Evolutionary conservation across 768 basidiomycete species (phyloP), one percentile per base, ranked within the genome.

Genomic region (Termitomyces titanicus): DNA sequence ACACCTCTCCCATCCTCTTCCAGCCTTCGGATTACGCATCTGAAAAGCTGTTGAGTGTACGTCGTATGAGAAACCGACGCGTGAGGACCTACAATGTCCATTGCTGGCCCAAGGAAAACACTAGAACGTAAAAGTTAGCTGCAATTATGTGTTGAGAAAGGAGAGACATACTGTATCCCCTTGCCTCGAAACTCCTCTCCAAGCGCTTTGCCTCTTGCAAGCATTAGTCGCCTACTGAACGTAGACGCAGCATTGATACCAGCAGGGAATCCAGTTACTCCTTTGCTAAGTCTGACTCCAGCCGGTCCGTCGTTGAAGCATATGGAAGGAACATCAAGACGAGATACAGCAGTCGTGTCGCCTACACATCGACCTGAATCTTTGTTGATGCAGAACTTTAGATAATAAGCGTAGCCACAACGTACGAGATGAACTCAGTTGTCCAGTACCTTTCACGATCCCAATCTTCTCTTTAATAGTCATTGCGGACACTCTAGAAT

Each of bases 151-250:
- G 7, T 17, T n/a, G 5, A 12, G 13, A 5, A 10, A 24, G n/a
- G 35, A 7, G 3, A 15, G 5, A 61, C 65, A 17, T 43, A 77
- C 77, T 77, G 72, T 5, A 81, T 81, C 22, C 89, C 89, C 66
- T 88, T 86, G 12, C 77, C 83, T n/a, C 79, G 70, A 65, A 82
- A 86, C 66, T 92, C 89, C 51, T 81, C 72, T 3, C 82, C 88
- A 58, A 90, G 70, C 0, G 85, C 85, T 3, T 73, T 70, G 4
- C 84, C 88, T 44, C 88, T 74, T 34, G 77, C 74, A 47, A 81
- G 78, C 74, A 89, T 87, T 9, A 89, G 69, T 33, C 84, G 74
- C 27, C 80, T 74, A 65, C 87, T 81, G 63, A 81, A 83, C 10
- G 78, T 79, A 9, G 76, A 68, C 2, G 78, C 79, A 9, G 69